Conservation (phyloP, 257 asterid genomes). For the Ocimum tenuiflorum region DNA sequence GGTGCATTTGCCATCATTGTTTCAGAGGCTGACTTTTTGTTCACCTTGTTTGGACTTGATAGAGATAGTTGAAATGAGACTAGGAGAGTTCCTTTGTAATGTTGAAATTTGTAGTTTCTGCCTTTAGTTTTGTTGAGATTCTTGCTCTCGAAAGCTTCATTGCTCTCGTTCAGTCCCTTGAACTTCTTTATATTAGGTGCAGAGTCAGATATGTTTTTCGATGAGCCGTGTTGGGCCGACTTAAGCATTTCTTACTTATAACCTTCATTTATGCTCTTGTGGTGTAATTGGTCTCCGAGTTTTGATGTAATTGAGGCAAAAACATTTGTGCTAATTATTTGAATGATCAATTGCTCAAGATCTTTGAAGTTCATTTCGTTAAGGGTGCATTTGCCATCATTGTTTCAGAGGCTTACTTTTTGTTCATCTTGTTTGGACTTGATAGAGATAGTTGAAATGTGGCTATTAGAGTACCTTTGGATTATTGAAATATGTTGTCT, state of each 20-base stretch:
- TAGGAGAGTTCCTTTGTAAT: neutral
- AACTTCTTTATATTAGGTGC: neutral
- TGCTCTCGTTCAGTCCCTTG: neutral
- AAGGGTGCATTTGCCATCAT: neutral
- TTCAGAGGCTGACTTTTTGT: neutral
- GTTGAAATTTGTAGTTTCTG: neutral
- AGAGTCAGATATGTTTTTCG: neutral
- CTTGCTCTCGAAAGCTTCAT: neutral
- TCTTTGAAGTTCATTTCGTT: neutral
- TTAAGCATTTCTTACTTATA: neutral
- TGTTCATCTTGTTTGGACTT: neutral
- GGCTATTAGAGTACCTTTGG: neutral
- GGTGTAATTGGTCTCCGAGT: neutral
- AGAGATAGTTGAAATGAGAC: neutral
- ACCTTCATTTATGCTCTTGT: neutral
- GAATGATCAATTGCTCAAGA: slow-evolving; percentile 8
- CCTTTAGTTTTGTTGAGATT: neutral
- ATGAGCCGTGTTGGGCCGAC: neutral
- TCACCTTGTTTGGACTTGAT: neutral
- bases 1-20: neutral
- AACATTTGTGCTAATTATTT: neutral
- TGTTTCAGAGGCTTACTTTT: neutral
- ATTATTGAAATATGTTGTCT: neutral
- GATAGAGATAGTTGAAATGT: neutral
- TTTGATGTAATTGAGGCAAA: neutral